Base-by-base conservation (phyloP, 2,329 filamentous ascomycete genomes). In the Penicillium sp. region DNA sequence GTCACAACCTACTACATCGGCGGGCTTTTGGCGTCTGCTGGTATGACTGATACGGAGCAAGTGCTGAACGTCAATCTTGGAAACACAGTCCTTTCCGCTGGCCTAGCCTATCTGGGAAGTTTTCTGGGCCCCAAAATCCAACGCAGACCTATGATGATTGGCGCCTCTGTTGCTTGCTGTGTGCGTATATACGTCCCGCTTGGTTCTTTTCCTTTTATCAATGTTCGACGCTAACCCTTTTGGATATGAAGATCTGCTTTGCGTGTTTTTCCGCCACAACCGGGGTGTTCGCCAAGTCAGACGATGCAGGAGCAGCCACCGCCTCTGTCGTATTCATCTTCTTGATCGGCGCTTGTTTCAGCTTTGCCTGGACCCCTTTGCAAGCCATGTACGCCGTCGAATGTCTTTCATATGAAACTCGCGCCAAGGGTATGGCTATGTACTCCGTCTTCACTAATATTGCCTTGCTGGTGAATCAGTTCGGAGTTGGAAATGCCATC, bases 381-480 rank as follows among this genome's bases (percentile, higher is more conserved):
- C 75, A 78, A 65, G 71, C 74, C 31, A 68, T 84, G 14, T 83
- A 82, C 64, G 79, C 80, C 0, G 80, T 82, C 47, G 81, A 84
- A 63, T 78, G 80, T 14, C 73, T 83, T 11, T 78, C 74, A 16
- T 82, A 80, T 60, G 80, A 83, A 65, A 81, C 80, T 63, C 76
- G 81, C 50, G 81, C 80, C 50, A 83, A 83, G 71, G 81, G 81
- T 14, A 82, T 83, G 79, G 81, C 79, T 2, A 78, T 82, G 61
- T 78, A 67, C 66, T 78, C 70, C 50, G 69, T 75, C 57, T 76
- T 72, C 63, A 76, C 75, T 64, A 78, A 77, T 56, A 72, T 75
- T 38, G 78, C 76, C 10, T 74, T 74, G 51, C 66, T 80, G 13
- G 66, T 79, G 31, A 81, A 80, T 64, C 79, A 78, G 32, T 80